Evolutionary conservation across 2,329 filamentous ascomycete genomes (phyloP), one percentile per base, ranked within the genome.

Genomic region (Alternaria arbusti): DNA sequence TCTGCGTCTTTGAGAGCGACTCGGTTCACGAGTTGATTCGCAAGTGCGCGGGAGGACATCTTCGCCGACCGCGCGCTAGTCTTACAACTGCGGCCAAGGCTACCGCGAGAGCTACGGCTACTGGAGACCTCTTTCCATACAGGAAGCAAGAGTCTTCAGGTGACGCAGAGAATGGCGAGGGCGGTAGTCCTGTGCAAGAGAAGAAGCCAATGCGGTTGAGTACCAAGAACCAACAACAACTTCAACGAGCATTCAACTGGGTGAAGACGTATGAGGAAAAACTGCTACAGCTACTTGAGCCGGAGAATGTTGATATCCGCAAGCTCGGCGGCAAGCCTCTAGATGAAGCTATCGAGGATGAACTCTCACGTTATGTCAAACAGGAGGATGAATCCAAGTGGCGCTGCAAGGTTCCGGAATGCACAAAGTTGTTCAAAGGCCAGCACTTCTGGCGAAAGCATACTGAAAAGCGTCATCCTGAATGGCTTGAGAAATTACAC

Each of bases 201-300:
- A 94, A 93, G 73, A 89, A 90, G 45, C 71, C 72, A 66, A 87
- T 88, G 59, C 89, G 88, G 63, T 86, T 89, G 15, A 86, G 86
- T 23, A 89, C 86, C 54, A 97, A 97, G 83, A 89, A 90, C 5
- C 94, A 97, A 74, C 93, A 96, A 78, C 96, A 98, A 78, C 88
- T 98, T 13, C 92, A 96, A 74, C 91, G 94, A 61, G 96, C 96
- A 0, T 98, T 94, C 83, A 99, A 98, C 76, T 99, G 96, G 96
- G 96, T 99, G 64, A 96, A 92, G 84, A 98, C 96, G 0, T 99
- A 97, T 74, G 96, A 99, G 78, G 96, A 99, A 76, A 99, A 99
- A 83, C 87, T 99, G 55, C 85, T 93, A 77, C 94, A 97, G 78
- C 91, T 98, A 50, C 86, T 99, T 13, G 95, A 98, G 70, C 96